These are phyloP conservation scores for Phlegmacium glaucopus DNA, from an alignment of 768 basidiomycete genomes.

Conservation along the genomic window DNA sequence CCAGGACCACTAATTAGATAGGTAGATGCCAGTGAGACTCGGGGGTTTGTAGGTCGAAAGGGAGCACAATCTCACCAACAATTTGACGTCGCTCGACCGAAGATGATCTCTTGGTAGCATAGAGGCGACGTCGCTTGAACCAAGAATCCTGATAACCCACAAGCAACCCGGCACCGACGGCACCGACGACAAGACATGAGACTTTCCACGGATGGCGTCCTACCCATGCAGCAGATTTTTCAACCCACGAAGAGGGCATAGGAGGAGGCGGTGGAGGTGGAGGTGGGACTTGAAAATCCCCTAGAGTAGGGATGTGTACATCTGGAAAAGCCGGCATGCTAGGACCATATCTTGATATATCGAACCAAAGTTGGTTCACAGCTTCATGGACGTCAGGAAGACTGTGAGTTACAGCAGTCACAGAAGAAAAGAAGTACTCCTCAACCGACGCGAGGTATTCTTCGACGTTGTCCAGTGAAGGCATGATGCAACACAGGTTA, in stretches of 20 bases:
- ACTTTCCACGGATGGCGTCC: conserved; percentile 59
- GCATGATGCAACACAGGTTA: conserved; percentile 20
- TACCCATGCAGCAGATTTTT: conserved; percentile 49
- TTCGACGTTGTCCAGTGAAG: conserved; percentile 62
- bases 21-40: conserved; percentile 3
- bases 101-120: conserved; percentile 43
- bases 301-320: conserved; percentile 57
- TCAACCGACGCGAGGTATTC: conserved; percentile 67
- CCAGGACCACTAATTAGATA: conserved; percentile 61
- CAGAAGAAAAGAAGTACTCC: conserved; percentile 53
- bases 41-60: neutral
- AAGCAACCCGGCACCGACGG: conserved; percentile 59
- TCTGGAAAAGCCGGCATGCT: conserved; percentile 52
- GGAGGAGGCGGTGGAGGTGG: conserved; percentile 61
- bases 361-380: conserved; percentile 68
- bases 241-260: conserved; percentile 42
- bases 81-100: conserved; percentile 59
- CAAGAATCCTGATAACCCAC: conserved; percentile 49
- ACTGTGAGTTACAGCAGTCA: conserved; percentile 54
- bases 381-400: conserved; percentile 64
- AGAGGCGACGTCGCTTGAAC: conserved; percentile 29
- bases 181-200: conserved; percentile 50
- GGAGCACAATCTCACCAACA: conserved; percentile 47
- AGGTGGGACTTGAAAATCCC: conserved; percentile 63
- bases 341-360: conserved; percentile 80